Base-by-base conservation (phyloP, 2,329 filamentous ascomycete species). In the Colletotrichum musicola region DNA sequence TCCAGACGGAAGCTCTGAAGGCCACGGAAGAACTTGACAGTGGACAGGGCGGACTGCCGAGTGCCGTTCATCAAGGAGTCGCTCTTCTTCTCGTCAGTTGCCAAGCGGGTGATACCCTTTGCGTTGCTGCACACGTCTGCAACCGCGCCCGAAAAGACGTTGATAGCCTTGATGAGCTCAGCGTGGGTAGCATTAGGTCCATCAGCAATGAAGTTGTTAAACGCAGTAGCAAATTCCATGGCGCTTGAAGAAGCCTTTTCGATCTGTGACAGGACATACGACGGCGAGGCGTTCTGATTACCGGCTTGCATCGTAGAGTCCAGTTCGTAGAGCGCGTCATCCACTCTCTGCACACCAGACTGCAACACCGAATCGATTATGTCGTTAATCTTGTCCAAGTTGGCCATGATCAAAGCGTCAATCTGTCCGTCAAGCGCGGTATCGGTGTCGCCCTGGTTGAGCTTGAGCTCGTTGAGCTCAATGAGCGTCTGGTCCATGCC, bases 131-230 rank as follows among this genome's bases (percentile, higher is more conserved):
- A 91, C 4, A 98, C 95, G 80, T 99, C 96, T 1, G 95, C 93
- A 71, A 98, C 90, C 4, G 96, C 93, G 20, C 95, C 93, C 1
- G 96, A 88, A 80, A 98, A 98, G 60, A 94, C 89, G 76, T 94
- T 96, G 74, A 97, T 93, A 0, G 94, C 93, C 77, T 94, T 94
- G 80, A 98, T 98, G 70, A 99, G 92, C 68, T 97, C 95, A 2
- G 92, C 89, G 76, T 98, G 94, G 10, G 90, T 91, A 77, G 93
- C 94, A 79, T 95, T 97, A 5, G 95, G 95, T 0, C 96, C 96
- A 77, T 99, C 96, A 7, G 95, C 96, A 75, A 99, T 97, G 80
- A 97, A 98, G 81, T 97, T 97, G 84, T 98, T 99, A 86, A 98
- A 99, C 0, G 96, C 92, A 0, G 95, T 98, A 1, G 95, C 96